Conservation (phyloP, 345 rosid genomes). For the Litchi chinensis region DNA sequence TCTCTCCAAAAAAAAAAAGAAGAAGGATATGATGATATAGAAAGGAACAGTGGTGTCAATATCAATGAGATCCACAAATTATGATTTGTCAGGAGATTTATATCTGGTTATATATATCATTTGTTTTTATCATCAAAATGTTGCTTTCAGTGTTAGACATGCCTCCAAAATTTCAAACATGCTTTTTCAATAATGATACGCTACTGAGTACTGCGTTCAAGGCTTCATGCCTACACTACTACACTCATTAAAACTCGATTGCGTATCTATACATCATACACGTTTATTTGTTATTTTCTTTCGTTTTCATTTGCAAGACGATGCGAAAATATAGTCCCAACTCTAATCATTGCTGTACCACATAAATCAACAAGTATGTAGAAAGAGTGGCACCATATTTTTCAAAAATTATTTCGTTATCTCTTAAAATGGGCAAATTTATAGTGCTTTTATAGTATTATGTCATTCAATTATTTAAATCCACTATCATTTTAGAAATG, state of each 20-base stretch:
- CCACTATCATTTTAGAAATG: neutral
- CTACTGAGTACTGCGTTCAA: no score
- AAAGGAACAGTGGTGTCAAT: neutral
- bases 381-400: no score
- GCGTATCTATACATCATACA: neutral
- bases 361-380: no score
- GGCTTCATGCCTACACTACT: neutral
- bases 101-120: neutral
- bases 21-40: no score
- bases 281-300: neutral
- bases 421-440: no score
- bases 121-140: slow-evolving; percentile 10
- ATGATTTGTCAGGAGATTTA: neutral
- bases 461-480: no score
- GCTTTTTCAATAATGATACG: neutral
- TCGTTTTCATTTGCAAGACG: neutral
- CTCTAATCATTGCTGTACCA: neutral
- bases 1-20: no score
- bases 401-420: no score
- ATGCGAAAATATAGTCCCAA: neutral
- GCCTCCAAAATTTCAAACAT: slow-evolving; percentile 9
- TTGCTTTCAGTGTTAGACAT: slow-evolving; percentile 4
- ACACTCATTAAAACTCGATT: slow-evolving; percentile 2
- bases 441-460: no score
- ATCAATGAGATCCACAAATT: neutral